These are phyloP conservation scores for Aspergillus wentii DNA, from an alignment of 495 filamentous ascomycete genomes.

Conservation along the genomic window DNA sequence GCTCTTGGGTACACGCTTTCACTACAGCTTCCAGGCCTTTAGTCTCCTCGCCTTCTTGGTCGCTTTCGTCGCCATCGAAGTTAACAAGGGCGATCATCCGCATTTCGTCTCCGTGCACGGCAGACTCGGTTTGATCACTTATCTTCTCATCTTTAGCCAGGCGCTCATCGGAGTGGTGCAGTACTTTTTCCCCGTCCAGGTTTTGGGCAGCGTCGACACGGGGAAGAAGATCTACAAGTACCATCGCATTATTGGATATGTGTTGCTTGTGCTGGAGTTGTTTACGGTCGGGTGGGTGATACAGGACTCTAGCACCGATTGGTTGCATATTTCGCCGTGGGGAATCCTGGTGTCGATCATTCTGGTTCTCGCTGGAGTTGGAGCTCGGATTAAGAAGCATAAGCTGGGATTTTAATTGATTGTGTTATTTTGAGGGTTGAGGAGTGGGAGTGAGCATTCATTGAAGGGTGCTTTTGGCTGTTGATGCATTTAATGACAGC, in stretches of 20 bases:
- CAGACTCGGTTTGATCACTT: slow-evolving; percentile 74
- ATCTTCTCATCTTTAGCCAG: slow-evolving; percentile 64
- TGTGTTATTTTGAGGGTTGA: too few relatives aligned
- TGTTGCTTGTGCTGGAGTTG: slow-evolving; percentile 62
- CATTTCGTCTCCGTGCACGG: slow-evolving; percentile 79
- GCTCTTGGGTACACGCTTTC: slow-evolving; percentile 60
- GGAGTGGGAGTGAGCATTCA: too few relatives aligned
- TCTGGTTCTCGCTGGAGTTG: slow-evolving; percentile 61
- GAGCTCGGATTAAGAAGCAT: slow-evolving; percentile 72
- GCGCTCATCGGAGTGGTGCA: slow-evolving; percentile 73
- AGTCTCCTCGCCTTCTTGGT: slow-evolving; percentile 56
- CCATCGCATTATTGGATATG: slow-evolving; percentile 76
- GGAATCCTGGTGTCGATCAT: slow-evolving; percentile 55
- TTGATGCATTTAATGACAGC: too few relatives aligned
- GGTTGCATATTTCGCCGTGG: slow-evolving; percentile 69
- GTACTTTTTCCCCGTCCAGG: slow-evolving; percentile 56
- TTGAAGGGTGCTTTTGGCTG: too few relatives aligned
- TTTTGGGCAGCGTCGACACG: slow-evolving; percentile 73
- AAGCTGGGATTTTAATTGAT: slow-evolving; percentile 71
- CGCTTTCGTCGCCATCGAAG: slow-evolving; percentile 73
- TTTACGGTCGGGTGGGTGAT: slow-evolving; percentile 72
- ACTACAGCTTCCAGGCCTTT: slow-evolving; percentile 61
- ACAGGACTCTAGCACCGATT: slow-evolving; percentile 56
- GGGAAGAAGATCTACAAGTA: slow-evolving; percentile 87
- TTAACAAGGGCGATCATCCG: slow-evolving; percentile 65